Percentiles rank a stretch among this genome's conserved stretches.
Evolutionary conservation across 1,284 basidiomycete genomes (phyloP).

Genomic region (Marasmius fiardii): DNA sequence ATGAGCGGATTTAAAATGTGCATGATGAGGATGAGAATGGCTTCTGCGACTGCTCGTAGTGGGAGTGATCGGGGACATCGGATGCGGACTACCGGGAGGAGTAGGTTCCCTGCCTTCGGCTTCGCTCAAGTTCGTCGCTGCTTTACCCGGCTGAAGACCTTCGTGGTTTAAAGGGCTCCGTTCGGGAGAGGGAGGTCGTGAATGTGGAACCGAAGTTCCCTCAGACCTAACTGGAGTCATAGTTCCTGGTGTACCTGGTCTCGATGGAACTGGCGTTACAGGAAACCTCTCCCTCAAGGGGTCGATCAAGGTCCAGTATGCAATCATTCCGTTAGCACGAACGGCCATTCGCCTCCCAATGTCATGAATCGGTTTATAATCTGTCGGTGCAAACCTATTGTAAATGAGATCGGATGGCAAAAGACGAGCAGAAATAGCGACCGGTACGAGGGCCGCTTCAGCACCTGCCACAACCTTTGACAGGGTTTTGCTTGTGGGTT

Average conservation of each 20-base stretch:
- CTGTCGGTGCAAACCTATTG: slow-evolving; percentile 57
- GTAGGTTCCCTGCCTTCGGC: neutral
- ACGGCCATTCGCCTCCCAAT: slow-evolving; percentile 49
- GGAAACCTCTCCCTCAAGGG: slow-evolving; percentile 57
- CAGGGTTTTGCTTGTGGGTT: slow-evolving; percentile 30
- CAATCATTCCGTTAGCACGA: slow-evolving; percentile 60
- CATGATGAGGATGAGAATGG: slow-evolving; percentile 10
- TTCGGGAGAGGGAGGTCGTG: slow-evolving; percentile 17
- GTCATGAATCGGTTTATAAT: slow-evolving; percentile 54
- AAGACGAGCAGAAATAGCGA: slow-evolving; percentile 53
- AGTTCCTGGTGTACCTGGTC: slow-evolving; percentile 33
- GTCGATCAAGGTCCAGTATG: slow-evolving; percentile 64
- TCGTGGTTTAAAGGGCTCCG: slow-evolving; percentile 13
- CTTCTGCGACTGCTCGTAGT: slow-evolving; percentile 20
- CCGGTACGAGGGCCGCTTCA: slow-evolving; percentile 52
- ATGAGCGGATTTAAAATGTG: slow-evolving; percentile 19
- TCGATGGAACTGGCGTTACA: slow-evolving; percentile 44
- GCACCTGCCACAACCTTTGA: slow-evolving; percentile 37
- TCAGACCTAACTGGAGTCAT: slow-evolving; percentile 26
- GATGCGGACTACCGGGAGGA: slow-evolving; percentile 3
- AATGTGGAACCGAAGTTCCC: slow-evolving; percentile 4
- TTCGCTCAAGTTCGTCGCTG: neutral
- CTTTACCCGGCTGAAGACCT: neutral
- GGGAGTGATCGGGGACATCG: slow-evolving; percentile 19
- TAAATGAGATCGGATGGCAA: slow-evolving; percentile 65